phyloP scores from a whole-genome alignment of 768 basidiomycete species.

The Mycena polygramma region DNA sequence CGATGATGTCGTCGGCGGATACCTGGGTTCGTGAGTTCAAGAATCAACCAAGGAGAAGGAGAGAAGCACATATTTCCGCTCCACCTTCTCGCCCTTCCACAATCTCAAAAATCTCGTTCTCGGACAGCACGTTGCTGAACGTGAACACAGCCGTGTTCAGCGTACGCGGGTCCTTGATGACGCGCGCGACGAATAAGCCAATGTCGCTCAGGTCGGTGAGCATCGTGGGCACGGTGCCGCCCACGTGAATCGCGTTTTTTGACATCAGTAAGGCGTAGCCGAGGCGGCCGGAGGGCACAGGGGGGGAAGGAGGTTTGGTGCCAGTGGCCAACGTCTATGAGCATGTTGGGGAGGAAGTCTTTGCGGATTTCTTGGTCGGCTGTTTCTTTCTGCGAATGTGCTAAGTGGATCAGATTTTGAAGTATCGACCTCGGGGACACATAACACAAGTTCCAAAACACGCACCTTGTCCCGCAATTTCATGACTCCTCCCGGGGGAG shows the following conservation, averaged over 20 bases:
- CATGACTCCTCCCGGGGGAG: not conserved
- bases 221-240: constrained; percentile 37
- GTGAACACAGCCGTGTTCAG: constrained; percentile 46
- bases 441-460: not conserved
- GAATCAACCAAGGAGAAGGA: too few species aligned
- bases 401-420: too few species aligned
- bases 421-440: too few species aligned
- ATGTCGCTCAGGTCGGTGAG: constrained; percentile 43
- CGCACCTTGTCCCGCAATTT: not conserved
- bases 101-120: constrained; percentile 41
- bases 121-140: constrained; percentile 44
- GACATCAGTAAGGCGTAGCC: not conserved
- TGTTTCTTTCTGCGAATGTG: constrained; percentile 41
- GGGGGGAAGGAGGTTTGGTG: not conserved
- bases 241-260: constrained; percentile 36
- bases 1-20: too few species aligned
- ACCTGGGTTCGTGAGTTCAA: too few species aligned
- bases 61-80: constrained; percentile 24
- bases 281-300: not conserved
- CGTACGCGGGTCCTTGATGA: constrained; percentile 48
- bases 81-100: constrained; percentile 43
- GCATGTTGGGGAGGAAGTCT: constrained; percentile 43
- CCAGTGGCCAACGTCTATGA: constrained; percentile 26
- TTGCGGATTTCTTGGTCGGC: constrained; percentile 43
- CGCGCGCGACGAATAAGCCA: constrained; percentile 44